These are phyloP conservation scores for Saccharomyces eubayanus DNA, from an alignment of 805 yeast species.

Conservation along the genomic window DNA sequence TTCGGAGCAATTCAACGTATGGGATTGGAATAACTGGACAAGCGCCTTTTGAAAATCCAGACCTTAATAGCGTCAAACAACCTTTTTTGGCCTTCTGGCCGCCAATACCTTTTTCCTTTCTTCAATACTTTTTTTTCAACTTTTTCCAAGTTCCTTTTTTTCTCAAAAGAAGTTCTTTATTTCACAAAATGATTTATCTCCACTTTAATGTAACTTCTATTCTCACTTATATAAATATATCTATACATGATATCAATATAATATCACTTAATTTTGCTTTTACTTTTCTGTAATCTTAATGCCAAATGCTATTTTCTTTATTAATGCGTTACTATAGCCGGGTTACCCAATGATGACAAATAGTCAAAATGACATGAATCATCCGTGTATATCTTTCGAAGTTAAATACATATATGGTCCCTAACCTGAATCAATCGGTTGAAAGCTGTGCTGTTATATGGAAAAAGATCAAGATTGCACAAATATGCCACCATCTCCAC, in stretches of 20 bases:
- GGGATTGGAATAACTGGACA: conserved; percentile 30
- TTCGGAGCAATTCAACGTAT: conserved; percentile 11
- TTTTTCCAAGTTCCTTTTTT: background rate
- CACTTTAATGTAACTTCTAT: background rate
- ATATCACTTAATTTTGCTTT: background rate
- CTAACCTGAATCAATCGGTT: background rate
- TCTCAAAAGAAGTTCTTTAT: background rate
- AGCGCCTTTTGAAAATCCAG: background rate
- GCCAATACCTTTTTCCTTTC: background rate
- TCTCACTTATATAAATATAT: background rate
- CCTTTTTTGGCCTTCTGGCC: background rate
- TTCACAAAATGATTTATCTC: background rate
- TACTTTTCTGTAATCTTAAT: background rate
- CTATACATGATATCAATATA: background rate
- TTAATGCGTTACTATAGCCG: background rate
- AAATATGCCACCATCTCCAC: conserved; percentile 22
- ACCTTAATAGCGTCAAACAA: background rate
- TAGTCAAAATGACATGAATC: background rate
- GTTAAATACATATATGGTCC: background rate
- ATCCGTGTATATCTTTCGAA: background rate
- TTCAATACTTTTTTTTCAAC: background rate
- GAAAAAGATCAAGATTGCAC: background rate
- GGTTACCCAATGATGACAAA: background rate
- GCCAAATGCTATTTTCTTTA: background rate
- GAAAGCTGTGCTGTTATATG: background rate